These are phyloP conservation scores for Blastobotrys muscicola DNA, from an alignment of 805 yeast species.

Conservation along the genomic window DNA sequence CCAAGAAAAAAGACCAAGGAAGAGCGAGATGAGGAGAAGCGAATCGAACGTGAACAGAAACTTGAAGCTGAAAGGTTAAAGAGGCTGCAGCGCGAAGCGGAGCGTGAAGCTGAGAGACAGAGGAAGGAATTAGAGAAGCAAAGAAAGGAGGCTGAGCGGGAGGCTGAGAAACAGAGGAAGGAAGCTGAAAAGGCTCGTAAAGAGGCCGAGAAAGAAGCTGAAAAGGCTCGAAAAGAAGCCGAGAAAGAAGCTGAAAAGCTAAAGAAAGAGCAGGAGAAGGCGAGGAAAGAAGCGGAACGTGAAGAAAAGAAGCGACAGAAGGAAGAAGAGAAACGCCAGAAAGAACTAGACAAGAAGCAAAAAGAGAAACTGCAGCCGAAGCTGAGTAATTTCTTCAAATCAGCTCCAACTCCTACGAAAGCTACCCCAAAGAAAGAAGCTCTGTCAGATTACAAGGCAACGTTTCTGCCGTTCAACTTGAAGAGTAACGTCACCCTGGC, in stretches of 20 bases:
- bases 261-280: conserved; percentile 8
- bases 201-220: too few relatives aligned
- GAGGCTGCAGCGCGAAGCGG: too few relatives aligned
- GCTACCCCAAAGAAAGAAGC: conserved; percentile 3
- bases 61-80: too few relatives aligned
- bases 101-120: too few relatives aligned
- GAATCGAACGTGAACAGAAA: too few relatives aligned
- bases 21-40: too few relatives aligned
- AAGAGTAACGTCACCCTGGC: conserved; percentile 13
- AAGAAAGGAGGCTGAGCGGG: too few relatives aligned
- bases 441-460: conserved; percentile 17
- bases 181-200: too few relatives aligned
- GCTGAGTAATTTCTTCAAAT: conserved; percentile 8
- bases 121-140: too few relatives aligned
- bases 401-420: conserved; percentile 4
- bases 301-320: conserved; percentile 9
- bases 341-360: conserved; percentile 13
- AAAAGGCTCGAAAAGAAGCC: too few relatives aligned
- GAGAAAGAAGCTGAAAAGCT: not conserved
- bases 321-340: conserved; percentile 10
- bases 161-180: too few relatives aligned
- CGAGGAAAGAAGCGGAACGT: conserved; percentile 14
- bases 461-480: conserved; percentile 23
- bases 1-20: too few relatives aligned
- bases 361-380: conserved; percentile 15